Conservation (phyloP, 441 rosid genomes). For the Codiaeum variegatum region DNA sequence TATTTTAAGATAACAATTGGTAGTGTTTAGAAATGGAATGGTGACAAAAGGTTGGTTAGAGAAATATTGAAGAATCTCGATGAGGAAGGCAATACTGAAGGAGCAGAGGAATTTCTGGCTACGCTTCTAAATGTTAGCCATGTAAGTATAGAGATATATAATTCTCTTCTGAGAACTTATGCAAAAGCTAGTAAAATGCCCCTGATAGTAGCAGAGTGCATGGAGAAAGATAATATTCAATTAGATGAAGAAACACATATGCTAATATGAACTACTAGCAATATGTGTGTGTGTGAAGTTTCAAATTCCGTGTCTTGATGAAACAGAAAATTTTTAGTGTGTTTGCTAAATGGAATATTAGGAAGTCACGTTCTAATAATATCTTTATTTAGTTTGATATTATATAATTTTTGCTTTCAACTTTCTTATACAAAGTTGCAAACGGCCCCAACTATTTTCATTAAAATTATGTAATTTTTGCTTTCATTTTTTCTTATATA, state of each 20-base stretch:
- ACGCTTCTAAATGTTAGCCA: constrained; percentile 56
- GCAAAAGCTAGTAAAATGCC: constrained; percentile 81
- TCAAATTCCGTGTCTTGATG: constrained; percentile 31
- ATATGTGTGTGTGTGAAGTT: constrained; percentile 57
- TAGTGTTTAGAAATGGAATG: constrained; percentile 63
- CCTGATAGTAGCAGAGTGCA: constrained; percentile 58
- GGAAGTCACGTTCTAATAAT: background rate
- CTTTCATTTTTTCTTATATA: too few relatives aligned
- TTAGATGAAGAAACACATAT: constrained; percentile 57
- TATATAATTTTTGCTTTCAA: too few relatives aligned
- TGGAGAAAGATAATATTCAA: constrained; percentile 61
- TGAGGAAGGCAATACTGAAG: constrained; percentile 49
- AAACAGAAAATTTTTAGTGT: background rate
- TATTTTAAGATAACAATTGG: constrained; percentile 61
- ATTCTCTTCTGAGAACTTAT: constrained; percentile 62
- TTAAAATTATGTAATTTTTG: too few relatives aligned
- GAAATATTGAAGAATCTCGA: constrained; percentile 49
- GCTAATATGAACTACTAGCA: constrained; percentile 55
- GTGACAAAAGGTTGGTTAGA: constrained; percentile 45
- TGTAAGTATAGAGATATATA: constrained; percentile 60
- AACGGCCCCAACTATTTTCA: too few relatives aligned
- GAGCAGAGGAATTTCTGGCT: constrained; percentile 60
- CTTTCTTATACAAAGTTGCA: too few relatives aligned
- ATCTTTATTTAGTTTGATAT: background rate
- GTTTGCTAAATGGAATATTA: background rate